Conservation (phyloP, 495 filamentous ascomycete species). For the Penicillium riverlandense region DNA sequence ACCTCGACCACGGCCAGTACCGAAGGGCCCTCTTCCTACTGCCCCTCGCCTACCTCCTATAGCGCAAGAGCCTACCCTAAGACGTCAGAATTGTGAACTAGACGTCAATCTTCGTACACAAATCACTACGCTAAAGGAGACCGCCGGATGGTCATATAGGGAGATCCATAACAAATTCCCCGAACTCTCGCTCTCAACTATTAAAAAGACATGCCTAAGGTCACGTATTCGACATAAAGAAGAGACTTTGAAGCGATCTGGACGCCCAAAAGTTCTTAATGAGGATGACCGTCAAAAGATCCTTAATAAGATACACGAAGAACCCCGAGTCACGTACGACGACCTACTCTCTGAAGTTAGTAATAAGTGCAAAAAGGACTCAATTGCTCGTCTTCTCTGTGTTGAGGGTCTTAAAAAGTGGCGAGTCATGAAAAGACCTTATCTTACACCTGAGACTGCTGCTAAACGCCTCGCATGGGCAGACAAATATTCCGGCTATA, state of each 20-base stretch:
- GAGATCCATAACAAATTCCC: too few species aligned
- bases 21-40: too few species aligned
- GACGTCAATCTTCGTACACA: too few species aligned
- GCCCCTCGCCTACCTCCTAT: too few species aligned
- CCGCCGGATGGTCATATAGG: too few species aligned
- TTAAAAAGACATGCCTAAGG: too few species aligned
- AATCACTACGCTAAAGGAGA: too few species aligned
- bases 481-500: background rate
- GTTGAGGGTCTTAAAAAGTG: slow-evolving; percentile 1
- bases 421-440: background rate
- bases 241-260: slow-evolving; percentile 8
- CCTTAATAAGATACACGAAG: slow-evolving; percentile 1
- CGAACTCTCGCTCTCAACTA: too few species aligned
- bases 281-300: slow-evolving; percentile 2
- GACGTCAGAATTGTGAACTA: too few species aligned
- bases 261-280: slow-evolving; percentile 6
- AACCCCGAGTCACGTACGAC: slow-evolving; percentile 4
- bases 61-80: too few species aligned
- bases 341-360: too few species aligned
- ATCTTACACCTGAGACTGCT: background rate
- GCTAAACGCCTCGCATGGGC: slow-evolving; percentile 1
- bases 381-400: slow-evolving; percentile 1
- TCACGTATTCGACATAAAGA: background rate
- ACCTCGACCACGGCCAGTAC: too few species aligned
- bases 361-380: slow-evolving; percentile 4